phyloP scores from a whole-genome alignment of 331 rosid genomes.

The Acacia concinna region DNA sequence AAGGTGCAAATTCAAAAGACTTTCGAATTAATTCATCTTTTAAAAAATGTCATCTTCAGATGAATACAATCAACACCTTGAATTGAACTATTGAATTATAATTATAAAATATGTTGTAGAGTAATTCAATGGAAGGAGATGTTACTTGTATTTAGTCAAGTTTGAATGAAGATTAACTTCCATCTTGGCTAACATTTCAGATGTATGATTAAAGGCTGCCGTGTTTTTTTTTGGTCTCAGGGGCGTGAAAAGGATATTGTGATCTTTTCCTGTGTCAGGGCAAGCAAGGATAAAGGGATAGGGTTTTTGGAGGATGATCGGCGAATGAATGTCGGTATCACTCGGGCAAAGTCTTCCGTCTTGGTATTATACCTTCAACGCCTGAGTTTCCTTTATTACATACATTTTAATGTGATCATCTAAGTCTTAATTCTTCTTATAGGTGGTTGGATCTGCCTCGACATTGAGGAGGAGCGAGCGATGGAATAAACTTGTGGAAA shows the following conservation, averaged over 20 bases:
- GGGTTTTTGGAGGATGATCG: constrained; percentile 76
- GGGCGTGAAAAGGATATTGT: constrained; percentile 88
- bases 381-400: constrained; percentile 13
- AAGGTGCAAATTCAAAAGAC: neutral
- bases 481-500: constrained; percentile 84
- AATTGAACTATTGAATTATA: neutral
- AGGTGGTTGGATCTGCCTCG: constrained; percentile 91
- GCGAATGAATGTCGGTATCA: constrained; percentile 92
- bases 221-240: constrained; percentile 37
- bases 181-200: neutral
- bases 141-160: neutral
- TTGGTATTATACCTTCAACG: constrained; percentile 54
- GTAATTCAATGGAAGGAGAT: neutral
- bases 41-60: neutral
- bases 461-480: constrained; percentile 63
- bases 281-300: constrained; percentile 60
- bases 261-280: constrained; percentile 88
- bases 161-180: neutral
- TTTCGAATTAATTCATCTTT: constrained; percentile 13
- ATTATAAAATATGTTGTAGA: neutral
- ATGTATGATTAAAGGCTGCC: constrained; percentile 10
- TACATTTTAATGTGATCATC: neutral
- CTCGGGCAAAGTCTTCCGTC: constrained; percentile 85
- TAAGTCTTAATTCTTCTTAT: constrained; percentile 19
- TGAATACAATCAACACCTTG: neutral